Conservation (phyloP, 1,139 yeast genomes). For the Lodderomyces margitis region DNA sequence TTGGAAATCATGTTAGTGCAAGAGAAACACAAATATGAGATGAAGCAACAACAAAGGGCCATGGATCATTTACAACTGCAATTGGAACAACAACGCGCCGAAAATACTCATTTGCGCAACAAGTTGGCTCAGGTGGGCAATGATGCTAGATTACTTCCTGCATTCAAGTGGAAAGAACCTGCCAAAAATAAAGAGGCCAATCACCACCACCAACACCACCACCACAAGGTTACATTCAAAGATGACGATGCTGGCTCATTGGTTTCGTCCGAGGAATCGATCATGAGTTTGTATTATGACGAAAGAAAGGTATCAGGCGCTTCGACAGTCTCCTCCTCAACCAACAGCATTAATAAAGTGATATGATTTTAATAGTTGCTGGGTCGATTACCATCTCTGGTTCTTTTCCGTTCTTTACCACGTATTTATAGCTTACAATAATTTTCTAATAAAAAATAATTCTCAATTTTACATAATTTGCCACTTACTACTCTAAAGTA, state of each 20-base stretch:
- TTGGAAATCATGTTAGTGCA: conserved; percentile 28
- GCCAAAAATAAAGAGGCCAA: neutral
- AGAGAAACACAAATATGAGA: conserved; percentile 25
- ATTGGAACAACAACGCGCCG: neutral
- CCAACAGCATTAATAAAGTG: neutral
- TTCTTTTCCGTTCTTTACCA: no score
- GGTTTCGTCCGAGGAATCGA: conserved; percentile 5
- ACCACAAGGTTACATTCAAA: neutral
- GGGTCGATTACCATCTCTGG: no score
- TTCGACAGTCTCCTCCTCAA: conserved; percentile 4
- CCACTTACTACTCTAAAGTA: neutral
- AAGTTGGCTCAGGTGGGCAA: neutral
- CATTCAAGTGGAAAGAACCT: conserved; percentile 6
- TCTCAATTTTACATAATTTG: no score
- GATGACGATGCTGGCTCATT: conserved; percentile 4
- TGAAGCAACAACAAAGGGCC: conserved; percentile 29
- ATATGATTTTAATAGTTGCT: neutral
- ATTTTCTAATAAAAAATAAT: neutral
- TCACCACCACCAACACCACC: neutral
- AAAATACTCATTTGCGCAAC: neutral
- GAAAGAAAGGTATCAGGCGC: conserved; percentile 7
- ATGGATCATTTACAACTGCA: conserved; percentile 16
- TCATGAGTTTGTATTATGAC: conserved; percentile 6
- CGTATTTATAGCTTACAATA: no score
- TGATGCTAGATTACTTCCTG: conserved; percentile 7